Evolutionary conservation across 2,329 filamentous ascomycete species (phyloP).

Genomic region (Volutella citrinella): DNA sequence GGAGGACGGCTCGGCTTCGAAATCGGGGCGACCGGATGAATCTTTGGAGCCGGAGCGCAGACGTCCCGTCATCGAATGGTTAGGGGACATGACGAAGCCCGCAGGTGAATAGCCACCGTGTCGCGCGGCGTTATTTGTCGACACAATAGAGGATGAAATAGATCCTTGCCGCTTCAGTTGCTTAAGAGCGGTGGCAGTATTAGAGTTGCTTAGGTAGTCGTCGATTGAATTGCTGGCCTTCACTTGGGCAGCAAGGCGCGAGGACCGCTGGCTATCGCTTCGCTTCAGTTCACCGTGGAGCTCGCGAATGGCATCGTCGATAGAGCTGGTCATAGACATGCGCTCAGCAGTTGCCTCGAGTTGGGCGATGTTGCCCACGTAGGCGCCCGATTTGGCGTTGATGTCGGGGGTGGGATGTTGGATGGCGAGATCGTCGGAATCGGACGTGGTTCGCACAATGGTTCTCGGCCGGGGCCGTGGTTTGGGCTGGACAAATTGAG

Average conservation of each 20-base stretch:
- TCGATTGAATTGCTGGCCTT: slow-evolving; percentile 31
- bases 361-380: slow-evolving; percentile 65
- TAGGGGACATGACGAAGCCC: slow-evolving; percentile 66
- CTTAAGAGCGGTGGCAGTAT: slow-evolving; percentile 17
- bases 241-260: slow-evolving; percentile 50
- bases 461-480: slow-evolving; percentile 34
- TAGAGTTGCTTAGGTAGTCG: slow-evolving; percentile 22
- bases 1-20: slow-evolving; percentile 37
- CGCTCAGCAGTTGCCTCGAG: slow-evolving; percentile 75
- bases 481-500: slow-evolving; percentile 33
- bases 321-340: slow-evolving; percentile 70
- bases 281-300: slow-evolving; percentile 69
- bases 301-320: slow-evolving; percentile 74
- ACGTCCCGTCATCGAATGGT: slow-evolving; percentile 56
- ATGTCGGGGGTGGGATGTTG: slow-evolving; percentile 62
- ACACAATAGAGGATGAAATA: slow-evolving; percentile 61
- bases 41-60: slow-evolving; percentile 55
- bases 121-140: slow-evolving; percentile 64
- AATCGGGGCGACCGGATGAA: slow-evolving; percentile 39
- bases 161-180: slow-evolving; percentile 44
- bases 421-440: slow-evolving; percentile 42
- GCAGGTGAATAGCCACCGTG: slow-evolving; percentile 69
- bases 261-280: slow-evolving; percentile 64
- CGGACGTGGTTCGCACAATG: slow-evolving; percentile 46
- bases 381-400: slow-evolving; percentile 59